These are phyloP conservation scores for Otatea glauca DNA, from an alignment of 176 grass and related monocot genomes.

Conservation along the genomic window DNA sequence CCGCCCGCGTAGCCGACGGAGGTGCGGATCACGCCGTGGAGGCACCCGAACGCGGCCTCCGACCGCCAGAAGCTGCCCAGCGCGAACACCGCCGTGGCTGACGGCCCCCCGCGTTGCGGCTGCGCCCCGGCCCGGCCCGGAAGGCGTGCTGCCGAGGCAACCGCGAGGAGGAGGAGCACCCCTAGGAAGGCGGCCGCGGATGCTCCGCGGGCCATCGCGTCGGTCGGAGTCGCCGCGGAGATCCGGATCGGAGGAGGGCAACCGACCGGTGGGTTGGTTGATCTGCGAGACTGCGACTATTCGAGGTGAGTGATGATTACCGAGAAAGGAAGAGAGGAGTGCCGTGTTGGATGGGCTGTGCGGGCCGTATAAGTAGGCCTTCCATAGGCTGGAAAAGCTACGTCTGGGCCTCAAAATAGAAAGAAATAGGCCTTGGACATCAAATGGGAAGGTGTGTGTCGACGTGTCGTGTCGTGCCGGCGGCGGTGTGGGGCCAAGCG, in stretches of 20 bases:
- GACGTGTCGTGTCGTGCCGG: background rate
- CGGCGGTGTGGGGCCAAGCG: background rate
- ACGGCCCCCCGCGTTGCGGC: conserved; percentile 21
- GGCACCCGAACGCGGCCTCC: conserved; percentile 77
- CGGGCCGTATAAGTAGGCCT: background rate
- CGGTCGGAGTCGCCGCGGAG: conserved; percentile 36
- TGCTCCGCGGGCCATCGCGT: conserved; percentile 35
- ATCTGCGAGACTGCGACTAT: background rate
- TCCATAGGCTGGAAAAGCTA: background rate
- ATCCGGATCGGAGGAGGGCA: conserved; percentile 48
- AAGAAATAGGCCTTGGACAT: background rate
- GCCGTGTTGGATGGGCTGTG: background rate
- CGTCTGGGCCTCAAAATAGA: background rate
- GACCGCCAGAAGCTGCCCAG: conserved; percentile 94
- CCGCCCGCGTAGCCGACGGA: conserved; percentile 90
- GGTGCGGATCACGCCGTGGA: conserved; percentile 73
- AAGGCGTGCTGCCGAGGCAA: conserved; percentile 34
- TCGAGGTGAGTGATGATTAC: background rate
- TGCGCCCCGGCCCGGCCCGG: background rate
- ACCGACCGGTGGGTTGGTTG: conserved; percentile 45
- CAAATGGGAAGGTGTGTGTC: background rate
- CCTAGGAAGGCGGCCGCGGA: background rate
- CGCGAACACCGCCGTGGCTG: conserved; percentile 74
- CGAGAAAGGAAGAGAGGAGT: background rate
- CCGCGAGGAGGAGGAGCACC: conserved; percentile 4